These are phyloP conservation scores for Solanum hybrid DNA, from an alignment of 305 asterid genomes.

Conservation along the genomic window DNA sequence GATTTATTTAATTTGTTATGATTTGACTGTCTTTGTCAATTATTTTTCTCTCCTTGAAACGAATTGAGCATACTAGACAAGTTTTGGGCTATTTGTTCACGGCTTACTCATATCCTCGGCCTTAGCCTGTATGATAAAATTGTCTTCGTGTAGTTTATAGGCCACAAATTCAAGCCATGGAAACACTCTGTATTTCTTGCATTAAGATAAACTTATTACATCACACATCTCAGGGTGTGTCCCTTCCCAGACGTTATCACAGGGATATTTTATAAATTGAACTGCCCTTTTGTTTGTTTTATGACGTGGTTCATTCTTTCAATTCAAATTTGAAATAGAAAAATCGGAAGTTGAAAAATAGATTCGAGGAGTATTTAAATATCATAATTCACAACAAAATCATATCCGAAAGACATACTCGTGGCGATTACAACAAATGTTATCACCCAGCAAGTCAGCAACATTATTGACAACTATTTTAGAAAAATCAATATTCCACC, in stretches of 20 bases:
- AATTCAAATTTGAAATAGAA: not conserved
- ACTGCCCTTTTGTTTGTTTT: not conserved
- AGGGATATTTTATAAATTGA: not conserved
- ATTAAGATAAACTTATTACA: not conserved
- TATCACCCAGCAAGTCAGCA: slow-evolving; percentile 30
- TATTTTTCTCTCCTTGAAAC: not conserved
- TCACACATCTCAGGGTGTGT: not conserved
- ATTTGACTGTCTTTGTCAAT: not conserved
- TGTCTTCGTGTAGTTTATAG: too few relatives aligned
- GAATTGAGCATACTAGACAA: not conserved
- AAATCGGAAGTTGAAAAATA: not conserved
- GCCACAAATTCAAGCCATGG: too few relatives aligned
- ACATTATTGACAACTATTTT: slow-evolving; percentile 22
- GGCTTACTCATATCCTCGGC: not conserved
- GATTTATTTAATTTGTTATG: not conserved
- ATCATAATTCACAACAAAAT: not conserved
- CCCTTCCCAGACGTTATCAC: not conserved
- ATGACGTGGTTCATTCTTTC: not conserved
- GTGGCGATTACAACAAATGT: slow-evolving; percentile 5
- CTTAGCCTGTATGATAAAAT: too few relatives aligned
- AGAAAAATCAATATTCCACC: slow-evolving; percentile 26
- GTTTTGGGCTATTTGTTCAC: not conserved
- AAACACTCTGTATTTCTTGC: not conserved
- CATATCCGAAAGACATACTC: not conserved
- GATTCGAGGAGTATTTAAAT: not conserved